Evolutionary conservation across 345 rosid species (phyloP).

Genomic region (Aegle marmelos): DNA sequence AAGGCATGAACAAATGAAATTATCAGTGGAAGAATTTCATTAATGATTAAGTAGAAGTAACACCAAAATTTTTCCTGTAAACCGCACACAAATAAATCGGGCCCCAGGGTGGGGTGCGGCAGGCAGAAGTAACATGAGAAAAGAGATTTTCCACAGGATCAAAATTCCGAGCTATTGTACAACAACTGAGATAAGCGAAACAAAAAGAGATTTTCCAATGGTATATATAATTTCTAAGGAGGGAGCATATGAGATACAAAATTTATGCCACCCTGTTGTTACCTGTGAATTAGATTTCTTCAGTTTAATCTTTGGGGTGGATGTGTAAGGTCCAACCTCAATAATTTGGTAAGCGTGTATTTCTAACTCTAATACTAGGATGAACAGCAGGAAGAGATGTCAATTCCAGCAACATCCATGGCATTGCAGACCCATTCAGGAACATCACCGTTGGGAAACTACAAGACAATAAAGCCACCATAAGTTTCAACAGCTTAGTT

Average conservation of each 20-base stretch:
- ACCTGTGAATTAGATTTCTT: constrained; percentile 20
- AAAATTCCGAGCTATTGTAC: background rate
- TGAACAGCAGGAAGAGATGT: constrained; percentile 58
- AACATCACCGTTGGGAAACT: constrained; percentile 76
- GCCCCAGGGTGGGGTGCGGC: accelerated
- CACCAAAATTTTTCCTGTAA: background rate
- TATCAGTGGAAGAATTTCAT: background rate
- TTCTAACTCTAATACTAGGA: constrained; percentile 7
- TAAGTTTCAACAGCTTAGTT: constrained; percentile 3
- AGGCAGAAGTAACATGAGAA: too few relatives aligned
- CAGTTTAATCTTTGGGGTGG: background rate
- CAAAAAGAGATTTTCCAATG: background rate
- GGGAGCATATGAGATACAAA: constrained; percentile 36
- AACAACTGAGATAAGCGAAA: background rate
- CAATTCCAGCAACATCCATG: constrained; percentile 79
- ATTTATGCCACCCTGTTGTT: constrained; percentile 26
- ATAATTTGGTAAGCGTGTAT: background rate
- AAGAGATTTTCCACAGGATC: background rate
- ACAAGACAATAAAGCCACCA: constrained; percentile 19
- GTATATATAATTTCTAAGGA: background rate
- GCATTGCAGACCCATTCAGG: constrained; percentile 87
- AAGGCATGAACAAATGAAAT: background rate
- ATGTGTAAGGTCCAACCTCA: background rate
- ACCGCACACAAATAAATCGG: background rate
- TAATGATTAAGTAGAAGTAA: background rate